Base-by-base conservation (phyloP, 2,329 filamentous ascomycete genomes). In the Hypoxylon sp. region DNA sequence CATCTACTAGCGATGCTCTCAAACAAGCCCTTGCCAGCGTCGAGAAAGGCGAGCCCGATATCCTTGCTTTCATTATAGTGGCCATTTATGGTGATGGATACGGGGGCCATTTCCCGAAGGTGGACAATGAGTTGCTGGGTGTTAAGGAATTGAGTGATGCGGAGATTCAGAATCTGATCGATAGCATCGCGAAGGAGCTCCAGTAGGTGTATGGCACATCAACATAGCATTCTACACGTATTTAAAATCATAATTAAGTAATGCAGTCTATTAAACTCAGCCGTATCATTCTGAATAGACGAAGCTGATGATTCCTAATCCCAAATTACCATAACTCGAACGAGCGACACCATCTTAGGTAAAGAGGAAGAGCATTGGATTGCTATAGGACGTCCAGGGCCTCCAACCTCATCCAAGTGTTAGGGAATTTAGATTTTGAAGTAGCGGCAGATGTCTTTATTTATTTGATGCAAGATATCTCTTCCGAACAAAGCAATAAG, bases 81-180 rank as follows among this genome's bases (percentile, higher is more conserved):
- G 69, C 73, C 1, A 72, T 82, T 51, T 81, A 73, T 59, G 79
- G 77, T 2, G 74, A 79, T 6, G 76, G 73, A 3, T 79, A 76
- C 60, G 79, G 78, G 2, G 26, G 63, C 5, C 63, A 73, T 11
- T 80, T 80, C 50, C 37, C 74, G 55, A 75, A 75, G 39, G 22
- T 77, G 26, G 79, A 80, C 48, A 83, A 83, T 68, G 77, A 82
- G 39, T 60, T 81, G 47, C 67, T 83, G 22, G 81, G 81, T 1
- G 62, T 83, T 6, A 73, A 74, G 56, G 68, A 72, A 56, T 46
- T 80, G 42, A 77, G 67, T 2, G 77, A 80, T 10, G 77, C 71
- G 8, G 79, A 81, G 52, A 52, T 83, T 22, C 71, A 77, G 67
- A 69, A 62, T 8, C 9, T 79, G 44, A 65, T 80, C 3, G 52